Evolutionary conservation across 2,329 filamentous ascomycete genomes (phyloP).

Genomic region (Sclerotinia sclerotiorum): DNA sequence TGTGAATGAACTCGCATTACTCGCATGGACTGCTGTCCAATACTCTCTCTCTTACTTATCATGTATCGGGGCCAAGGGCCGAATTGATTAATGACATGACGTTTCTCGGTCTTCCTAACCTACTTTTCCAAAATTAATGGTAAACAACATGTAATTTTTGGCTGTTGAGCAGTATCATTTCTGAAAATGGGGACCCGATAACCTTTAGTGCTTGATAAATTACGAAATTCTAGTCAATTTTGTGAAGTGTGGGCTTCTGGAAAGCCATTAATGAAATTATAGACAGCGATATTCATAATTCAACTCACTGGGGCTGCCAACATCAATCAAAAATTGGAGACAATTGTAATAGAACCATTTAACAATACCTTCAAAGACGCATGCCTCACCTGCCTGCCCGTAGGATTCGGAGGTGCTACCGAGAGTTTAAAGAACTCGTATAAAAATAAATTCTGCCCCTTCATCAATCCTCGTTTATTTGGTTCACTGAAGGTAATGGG

Average conservation of each 20-base stretch:
- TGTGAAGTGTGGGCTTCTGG: not conserved
- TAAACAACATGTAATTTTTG: not conserved
- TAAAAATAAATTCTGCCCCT: not conserved
- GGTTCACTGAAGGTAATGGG: not conserved
- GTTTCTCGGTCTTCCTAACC: not conserved
- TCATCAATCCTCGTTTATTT: constrained; percentile 19
- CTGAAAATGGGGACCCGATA: not conserved
- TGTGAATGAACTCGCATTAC: constrained; percentile 17
- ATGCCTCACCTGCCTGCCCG: not conserved
- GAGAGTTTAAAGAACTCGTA: constrained; percentile 1
- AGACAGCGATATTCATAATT: constrained; percentile 3
- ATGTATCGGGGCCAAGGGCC: constrained; percentile 20
- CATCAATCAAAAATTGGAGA: not conserved
- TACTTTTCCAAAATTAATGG: not conserved
- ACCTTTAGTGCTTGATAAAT: not conserved
- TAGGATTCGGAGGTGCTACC: not conserved
- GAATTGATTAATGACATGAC: constrained; percentile 19
- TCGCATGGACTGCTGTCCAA: constrained; percentile 17
- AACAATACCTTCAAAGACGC: not conserved
- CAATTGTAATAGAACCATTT: not conserved
- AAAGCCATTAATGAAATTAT: not conserved
- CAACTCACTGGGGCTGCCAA: not conserved
- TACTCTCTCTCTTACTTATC: constrained; percentile 12
- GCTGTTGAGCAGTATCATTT: not conserved
- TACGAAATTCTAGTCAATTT: not conserved